Percentiles rank a stretch among this genome's conserved stretches.
phyloP scores from a whole-genome alignment of 2,329 filamentous ascomycete species.

The Talaromyces albobiverticillius region DNA sequence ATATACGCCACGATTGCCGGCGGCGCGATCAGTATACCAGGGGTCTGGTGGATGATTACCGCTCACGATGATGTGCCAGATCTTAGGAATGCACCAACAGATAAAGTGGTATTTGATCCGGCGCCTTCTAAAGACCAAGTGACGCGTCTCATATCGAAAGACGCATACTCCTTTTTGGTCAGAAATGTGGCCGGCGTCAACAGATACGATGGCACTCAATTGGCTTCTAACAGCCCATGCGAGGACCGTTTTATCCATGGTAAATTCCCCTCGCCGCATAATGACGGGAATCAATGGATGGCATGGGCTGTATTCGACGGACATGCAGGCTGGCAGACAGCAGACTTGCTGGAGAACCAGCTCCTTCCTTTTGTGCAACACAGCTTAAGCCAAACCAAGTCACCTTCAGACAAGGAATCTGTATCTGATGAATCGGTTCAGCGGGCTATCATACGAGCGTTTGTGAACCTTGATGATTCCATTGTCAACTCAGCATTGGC shows the following conservation, averaged over 20 bases:
- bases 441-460: constrained; percentile 22
- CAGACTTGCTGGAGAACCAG: neutral
- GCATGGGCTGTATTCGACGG: neutral
- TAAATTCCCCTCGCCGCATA: neutral
- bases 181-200: neutral
- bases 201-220: neutral
- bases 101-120: neutral
- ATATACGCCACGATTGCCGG: neutral
- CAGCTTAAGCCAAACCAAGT: constrained; percentile 17
- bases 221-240: neutral
- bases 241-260: neutral
- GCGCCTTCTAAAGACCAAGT: neutral
- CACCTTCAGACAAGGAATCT: neutral
- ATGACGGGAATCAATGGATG: neutral
- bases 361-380: constrained; percentile 17
- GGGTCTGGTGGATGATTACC: neutral
- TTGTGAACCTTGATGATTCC: constrained; percentile 23
- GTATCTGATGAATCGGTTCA: constrained; percentile 14
- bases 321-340: neutral
- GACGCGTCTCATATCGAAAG: neutral
- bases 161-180: neutral
- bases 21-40: neutral
- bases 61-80: neutral
- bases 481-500: constrained; percentile 24
- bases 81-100: neutral